These are phyloP conservation scores for Cystofilobasidium bisporidii DNA, from an alignment of 768 basidiomycete species.

Conservation along the genomic window DNA sequence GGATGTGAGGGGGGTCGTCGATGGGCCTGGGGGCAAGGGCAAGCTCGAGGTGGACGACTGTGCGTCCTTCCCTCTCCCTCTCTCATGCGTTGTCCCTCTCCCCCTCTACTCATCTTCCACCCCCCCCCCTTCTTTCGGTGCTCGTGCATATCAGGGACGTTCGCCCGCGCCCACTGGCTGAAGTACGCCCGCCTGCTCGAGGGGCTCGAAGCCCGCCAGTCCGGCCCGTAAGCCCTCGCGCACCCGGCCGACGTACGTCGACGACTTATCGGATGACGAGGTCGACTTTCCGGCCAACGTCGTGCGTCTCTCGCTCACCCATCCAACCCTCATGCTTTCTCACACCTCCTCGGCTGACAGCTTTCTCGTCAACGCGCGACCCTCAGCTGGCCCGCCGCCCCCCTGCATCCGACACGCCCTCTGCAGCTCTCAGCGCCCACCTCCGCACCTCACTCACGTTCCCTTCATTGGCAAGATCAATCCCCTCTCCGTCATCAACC, in stretches of 20 bases:
- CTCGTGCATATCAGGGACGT: neutral
- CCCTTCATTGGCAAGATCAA: too few species aligned
- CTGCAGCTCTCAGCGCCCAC: too few species aligned
- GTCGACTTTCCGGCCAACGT: too few species aligned
- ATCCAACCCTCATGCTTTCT: too few species aligned
- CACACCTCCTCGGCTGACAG: too few species aligned
- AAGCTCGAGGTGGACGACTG: slow-evolving; percentile 39
- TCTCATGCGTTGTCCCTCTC: neutral
- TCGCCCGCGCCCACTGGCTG: neutral
- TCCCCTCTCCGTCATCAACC: too few species aligned
- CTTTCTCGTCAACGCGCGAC: too few species aligned
- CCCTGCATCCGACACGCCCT: too few species aligned
- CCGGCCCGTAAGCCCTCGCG: too few species aligned
- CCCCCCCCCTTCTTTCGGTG: neutral
- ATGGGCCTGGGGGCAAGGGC: slow-evolving; percentile 27
- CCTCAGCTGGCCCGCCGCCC: too few species aligned
- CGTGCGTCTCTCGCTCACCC: too few species aligned
- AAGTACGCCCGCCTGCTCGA: neutral
- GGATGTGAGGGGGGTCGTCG: slow-evolving; percentile 25
- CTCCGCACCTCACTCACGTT: too few species aligned
- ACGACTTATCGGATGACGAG: neutral
- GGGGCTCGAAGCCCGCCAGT: neutral
- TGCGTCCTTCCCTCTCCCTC: neutral
- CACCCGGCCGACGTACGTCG: neutral
- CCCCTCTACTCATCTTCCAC: neutral